Evolutionary conservation across 805 yeast genomes (phyloP), one percentile per base, ranked within the genome.

Genomic region (Ogataea angusta): DNA sequence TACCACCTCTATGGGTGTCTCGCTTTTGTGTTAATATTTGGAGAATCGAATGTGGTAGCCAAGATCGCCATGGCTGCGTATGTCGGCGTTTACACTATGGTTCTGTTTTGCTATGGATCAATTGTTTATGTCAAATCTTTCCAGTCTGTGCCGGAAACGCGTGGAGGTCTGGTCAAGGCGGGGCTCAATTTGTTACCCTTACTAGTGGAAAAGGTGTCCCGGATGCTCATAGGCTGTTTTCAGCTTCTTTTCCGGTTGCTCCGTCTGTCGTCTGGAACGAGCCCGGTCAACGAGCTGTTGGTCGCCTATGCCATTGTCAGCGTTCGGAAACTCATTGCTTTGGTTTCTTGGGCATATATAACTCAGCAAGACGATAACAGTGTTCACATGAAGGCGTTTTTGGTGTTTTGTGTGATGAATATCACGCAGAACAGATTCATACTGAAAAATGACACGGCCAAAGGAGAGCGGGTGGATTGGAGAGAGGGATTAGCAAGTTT

Each of bases 21-120:
- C 5, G 19, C 27, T 1, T 24, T 40, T 7, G 28, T 48, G 7
- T n/a, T 57, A 17, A 5, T 57, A 2, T 28, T 62, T 3, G 49
- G 52, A 6, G 42, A 45, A 2, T 19, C 55, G 10, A 57, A 54
- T 35, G 59, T 60, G 4, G 16, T 62, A 6, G 46, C 51, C 19
- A 60, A 56, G 43, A 56, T 62, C 6, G 45, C 57, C 10, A 16
- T 62, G 28, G 66, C 65, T 2, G 30, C 53, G 12, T 58, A 57
- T 39, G 40, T 47, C 6, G 67, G 63, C 2, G 30, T 57, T 13
- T 52, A 49, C 15, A 33, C 43, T 3, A 45, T 56, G 7, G 34
- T 51, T 6, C 31, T 49, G 6, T 16, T 43, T 2, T 14, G 48
- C 6, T 61, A 57, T 34, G 52, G 60, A 2, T 29, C 54, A 2